A percentile compares a stretch with the other conserved stretches of the same genome.
Conservation (phyloP, 352 stramenopile species). For the Globisporangium barbulae region DNA sequence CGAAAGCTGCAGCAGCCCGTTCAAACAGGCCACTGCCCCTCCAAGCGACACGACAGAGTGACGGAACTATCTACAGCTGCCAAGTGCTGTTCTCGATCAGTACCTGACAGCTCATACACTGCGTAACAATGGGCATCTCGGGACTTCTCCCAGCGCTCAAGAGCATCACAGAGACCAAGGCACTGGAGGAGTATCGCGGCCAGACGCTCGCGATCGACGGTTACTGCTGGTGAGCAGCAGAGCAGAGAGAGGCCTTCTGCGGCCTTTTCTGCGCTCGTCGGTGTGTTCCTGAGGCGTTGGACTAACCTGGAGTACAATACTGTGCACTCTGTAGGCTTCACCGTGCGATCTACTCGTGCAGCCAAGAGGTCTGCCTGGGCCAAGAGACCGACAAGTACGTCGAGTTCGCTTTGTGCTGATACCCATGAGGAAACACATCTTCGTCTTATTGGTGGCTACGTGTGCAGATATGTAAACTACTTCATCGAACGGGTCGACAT, state of each 20-base stretch:
- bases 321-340: constrained; percentile 51
- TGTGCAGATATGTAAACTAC: constrained; percentile 67
- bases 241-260: neutral
- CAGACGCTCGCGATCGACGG: constrained; percentile 74
- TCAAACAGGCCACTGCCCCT: neutral
- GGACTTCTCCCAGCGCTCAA: constrained; percentile 68
- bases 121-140: constrained; percentile 45
- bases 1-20: neutral
- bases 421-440: neutral
- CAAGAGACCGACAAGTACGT: constrained; percentile 70
- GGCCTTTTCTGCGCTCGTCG: neutral
- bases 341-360: constrained; percentile 72
- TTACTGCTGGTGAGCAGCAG: constrained; percentile 68
- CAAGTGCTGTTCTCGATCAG: neutral
- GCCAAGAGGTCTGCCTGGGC: constrained; percentile 66
- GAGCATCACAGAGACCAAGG: constrained; percentile 66
- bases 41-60: neutral
- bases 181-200: constrained; percentile 51
- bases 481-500: constrained; percentile 64
- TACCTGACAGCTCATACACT: neutral
- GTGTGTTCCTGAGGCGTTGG: neutral
- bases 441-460: neutral
- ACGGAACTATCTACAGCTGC: no score
- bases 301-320: neutral
- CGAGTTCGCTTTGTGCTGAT: neutral